Evolutionary conservation across 768 basidiomycete genomes (phyloP).

Genomic region (Astraeus odoratus): DNA sequence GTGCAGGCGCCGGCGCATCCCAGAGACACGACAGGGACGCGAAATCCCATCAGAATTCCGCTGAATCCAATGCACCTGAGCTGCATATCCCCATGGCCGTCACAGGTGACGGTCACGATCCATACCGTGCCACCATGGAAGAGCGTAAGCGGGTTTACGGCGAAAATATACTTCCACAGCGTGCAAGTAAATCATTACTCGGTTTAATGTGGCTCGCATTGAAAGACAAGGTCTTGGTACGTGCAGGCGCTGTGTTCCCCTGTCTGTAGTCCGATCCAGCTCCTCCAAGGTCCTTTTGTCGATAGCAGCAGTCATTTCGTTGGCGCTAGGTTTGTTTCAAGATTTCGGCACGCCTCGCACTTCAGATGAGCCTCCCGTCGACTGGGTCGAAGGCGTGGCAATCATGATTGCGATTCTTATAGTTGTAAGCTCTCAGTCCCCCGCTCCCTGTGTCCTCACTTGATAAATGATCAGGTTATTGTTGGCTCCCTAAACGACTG

Average conservation of each 20-base stretch:
- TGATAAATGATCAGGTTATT: constrained; percentile 46
- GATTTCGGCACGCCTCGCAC: constrained; percentile 73
- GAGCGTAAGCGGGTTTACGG: constrained; percentile 68
- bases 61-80: constrained; percentile 12
- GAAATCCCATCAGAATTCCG: constrained; percentile 15
- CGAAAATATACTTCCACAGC: constrained; percentile 63
- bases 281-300: constrained; percentile 69
- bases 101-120: constrained; percentile 4
- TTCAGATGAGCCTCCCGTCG: constrained; percentile 64
- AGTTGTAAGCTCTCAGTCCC: constrained; percentile 45
- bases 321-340: constrained; percentile 91
- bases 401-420: constrained; percentile 72
- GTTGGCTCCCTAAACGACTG: constrained; percentile 97
- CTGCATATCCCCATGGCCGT: constrained; percentile 2
- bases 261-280: constrained; percentile 5
- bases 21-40: constrained; percentile 26
- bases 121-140: constrained; percentile 39
- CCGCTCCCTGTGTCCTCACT: not conserved
- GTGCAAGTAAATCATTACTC: constrained; percentile 63
- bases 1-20: constrained; percentile 26
- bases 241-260: constrained; percentile 20
- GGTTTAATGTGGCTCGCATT: constrained; percentile 79
- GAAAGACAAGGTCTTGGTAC: constrained; percentile 85
- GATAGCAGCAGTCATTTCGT: constrained; percentile 86
- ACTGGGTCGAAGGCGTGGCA: constrained; percentile 95